Evolutionary conservation across 768 basidiomycete genomes (phyloP).

Genomic region (Goffeauzyma gilvescens): DNA sequence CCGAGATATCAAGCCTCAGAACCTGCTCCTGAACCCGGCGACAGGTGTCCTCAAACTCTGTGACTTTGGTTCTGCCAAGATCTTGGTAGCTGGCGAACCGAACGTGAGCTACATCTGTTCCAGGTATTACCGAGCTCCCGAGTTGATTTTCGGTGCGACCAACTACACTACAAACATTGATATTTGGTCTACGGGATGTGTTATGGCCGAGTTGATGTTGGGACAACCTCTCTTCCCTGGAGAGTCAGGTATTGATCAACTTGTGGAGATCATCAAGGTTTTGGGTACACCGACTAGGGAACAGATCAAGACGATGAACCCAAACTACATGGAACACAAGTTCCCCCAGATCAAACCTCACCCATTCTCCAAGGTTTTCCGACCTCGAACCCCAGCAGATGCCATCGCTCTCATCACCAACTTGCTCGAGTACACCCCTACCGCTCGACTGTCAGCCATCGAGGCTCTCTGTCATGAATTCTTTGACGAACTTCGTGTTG

Average conservation of each 20-base stretch:
- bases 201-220: conserved; percentile 99
- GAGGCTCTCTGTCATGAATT: conserved; percentile 42
- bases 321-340: conserved; percentile 99
- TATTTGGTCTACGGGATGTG: conserved; percentile 99
- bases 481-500: conserved; percentile 85
- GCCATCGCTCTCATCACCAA: conserved; percentile 91
- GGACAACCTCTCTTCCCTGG: conserved; percentile 98
- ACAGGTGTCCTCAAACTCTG: conserved; percentile 94
- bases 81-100: conserved; percentile 88
- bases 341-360: conserved; percentile 99
- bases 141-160: conserved; percentile 97
- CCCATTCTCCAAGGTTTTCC: conserved; percentile 97
- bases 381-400: conserved; percentile 85
- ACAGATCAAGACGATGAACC: conserved; percentile 99
- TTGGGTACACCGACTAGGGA: conserved; percentile 94
- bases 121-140: conserved; percentile 95
- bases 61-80: conserved; percentile 98
- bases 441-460: conserved; percentile 63
- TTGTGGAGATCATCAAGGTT: conserved; percentile 99
- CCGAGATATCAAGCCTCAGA: conserved; percentile 99
- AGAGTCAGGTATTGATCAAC: conserved; percentile 85
- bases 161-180: conserved; percentile 99
- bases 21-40: conserved; percentile 85
- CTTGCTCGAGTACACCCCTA: conserved; percentile 94
- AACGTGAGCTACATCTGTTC: conserved; percentile 99